Base-by-base conservation (phyloP, 108 stramenopile species). In the Mayamaea pseudoterrestris region DNA sequence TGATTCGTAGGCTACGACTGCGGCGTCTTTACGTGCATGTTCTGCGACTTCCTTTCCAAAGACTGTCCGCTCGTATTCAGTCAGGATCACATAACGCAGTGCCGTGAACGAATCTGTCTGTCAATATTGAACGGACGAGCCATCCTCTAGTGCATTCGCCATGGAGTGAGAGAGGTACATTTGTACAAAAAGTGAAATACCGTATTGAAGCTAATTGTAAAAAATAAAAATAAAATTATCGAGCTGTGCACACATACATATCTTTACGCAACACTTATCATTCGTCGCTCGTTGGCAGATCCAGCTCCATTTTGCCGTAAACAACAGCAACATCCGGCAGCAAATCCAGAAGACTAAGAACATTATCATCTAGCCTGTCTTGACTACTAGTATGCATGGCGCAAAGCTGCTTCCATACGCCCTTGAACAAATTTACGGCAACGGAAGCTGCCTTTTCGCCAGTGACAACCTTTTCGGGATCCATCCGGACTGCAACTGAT, bases 21-120 rank as follows among this genome's bases (percentile, higher is more conserved):
- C 50, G 90, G 90, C 29, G 90, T 93, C 1, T 93, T 93, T 53
- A 88, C 85, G 14, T 93, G 85, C 71, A 93, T 86, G 82, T 88
- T 84, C 57, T 63, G 69, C 12, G 90, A 93, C 43, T 88, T 83
- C 45, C 48, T 88, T 23, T 80, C 80, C 23, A 73, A 68, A 44
- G 79, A 84, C 41, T 73, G 76, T 34, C 68, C 83, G 4, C 47
- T 85, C 25, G 52, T 70, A 35, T 93, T 87, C 59, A 55, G 41
- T 37, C 90, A 93, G 56, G 48, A 68, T 3, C 79, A 85, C 39
- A 64, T 93, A 39, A 85, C 64, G 20, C 80, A 80, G 40, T 85
- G 83, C 40, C 57, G 90, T 30, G 71, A 87, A 41, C 66, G 85
- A 36, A 88, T 93, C 62, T 85, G 83, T 9, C 41, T 93, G 11